Evolutionary conservation across 306 rosid genomes (phyloP).

Genomic region (Herpetospermum pedunculosum): DNA sequence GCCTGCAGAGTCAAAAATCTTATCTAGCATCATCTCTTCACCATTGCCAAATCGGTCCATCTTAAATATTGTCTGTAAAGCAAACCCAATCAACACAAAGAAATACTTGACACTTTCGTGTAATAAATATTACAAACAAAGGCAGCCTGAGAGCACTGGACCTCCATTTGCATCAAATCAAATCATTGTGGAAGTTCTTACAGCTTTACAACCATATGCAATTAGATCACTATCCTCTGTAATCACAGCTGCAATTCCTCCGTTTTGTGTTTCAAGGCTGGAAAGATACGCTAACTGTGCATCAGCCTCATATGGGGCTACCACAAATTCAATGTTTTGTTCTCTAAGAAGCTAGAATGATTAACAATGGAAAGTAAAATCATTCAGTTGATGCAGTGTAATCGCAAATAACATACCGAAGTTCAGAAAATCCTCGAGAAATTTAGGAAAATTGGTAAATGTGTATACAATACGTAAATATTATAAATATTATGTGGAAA

Average conservation of each 20-base stretch:
- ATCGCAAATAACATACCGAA: not conserved
- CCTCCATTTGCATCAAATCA: conserved; percentile 31
- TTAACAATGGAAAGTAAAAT: not conserved
- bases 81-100: conserved; percentile 21
- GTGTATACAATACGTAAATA: not conserved
- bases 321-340: conserved; percentile 78
- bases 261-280: conserved; percentile 40
- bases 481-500: conserved; percentile 3
- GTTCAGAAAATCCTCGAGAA: not conserved
- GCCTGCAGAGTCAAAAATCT: conserved; percentile 37
- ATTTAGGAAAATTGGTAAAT: not conserved
- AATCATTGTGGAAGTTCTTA: conserved; percentile 42
- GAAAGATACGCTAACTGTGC: conserved; percentile 84
- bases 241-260: conserved; percentile 67
- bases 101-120: conserved; percentile 1
- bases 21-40: conserved; percentile 50
- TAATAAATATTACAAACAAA: conserved; percentile 6
- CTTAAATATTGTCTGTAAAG: conserved; percentile 62
- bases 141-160: conserved; percentile 18
- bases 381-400: not conserved
- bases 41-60: conserved; percentile 89
- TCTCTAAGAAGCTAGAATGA: conserved; percentile 54
- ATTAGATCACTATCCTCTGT: conserved; percentile 66
- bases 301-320: conserved; percentile 97
- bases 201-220: conserved; percentile 89